These are phyloP conservation scores for Endothia cerciana DNA, from an alignment of 2,329 filamentous ascomycete genomes.

Conservation along the genomic window DNA sequence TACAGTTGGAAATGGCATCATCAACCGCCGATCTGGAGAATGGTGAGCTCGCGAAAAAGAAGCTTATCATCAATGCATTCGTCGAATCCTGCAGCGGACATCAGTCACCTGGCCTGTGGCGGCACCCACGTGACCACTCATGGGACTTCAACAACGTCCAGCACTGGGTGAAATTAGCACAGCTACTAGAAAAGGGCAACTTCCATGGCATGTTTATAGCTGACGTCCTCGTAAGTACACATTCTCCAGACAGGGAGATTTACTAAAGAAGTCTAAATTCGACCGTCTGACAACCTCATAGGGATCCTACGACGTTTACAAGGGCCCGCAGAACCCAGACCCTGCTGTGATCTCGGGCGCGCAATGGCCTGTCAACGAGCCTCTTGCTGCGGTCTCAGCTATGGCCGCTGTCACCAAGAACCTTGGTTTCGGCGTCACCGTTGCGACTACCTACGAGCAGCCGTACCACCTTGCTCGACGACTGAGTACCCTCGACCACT, in stretches of 20 bases:
- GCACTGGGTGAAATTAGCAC: slow-evolving; percentile 42
- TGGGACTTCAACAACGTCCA: slow-evolving; percentile 32
- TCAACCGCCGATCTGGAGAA: slow-evolving; percentile 1
- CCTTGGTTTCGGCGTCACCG: slow-evolving; percentile 71
- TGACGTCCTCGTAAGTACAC: slow-evolving; percentile 36
- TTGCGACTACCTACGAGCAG: slow-evolving; percentile 72
- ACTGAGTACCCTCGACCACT: slow-evolving; percentile 69
- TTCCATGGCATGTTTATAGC: slow-evolving; percentile 47
- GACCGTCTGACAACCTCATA: neutral
- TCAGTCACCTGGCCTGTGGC: slow-evolving; percentile 28
- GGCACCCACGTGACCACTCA: slow-evolving; percentile 30
- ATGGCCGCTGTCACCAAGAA: slow-evolving; percentile 72
- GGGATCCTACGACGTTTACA: slow-evolving; percentile 73
- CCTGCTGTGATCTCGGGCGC: slow-evolving; percentile 65
- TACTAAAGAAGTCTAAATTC: neutral
- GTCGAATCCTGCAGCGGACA: slow-evolving; percentile 34
- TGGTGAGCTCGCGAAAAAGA: slow-evolving; percentile 38
- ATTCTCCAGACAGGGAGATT: neutral
- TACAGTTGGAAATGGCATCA: slow-evolving; percentile 21
- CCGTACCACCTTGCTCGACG: slow-evolving; percentile 70
- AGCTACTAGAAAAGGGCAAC: slow-evolving; percentile 42
- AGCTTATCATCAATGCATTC: slow-evolving; percentile 48
- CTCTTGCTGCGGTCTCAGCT: slow-evolving; percentile 64
- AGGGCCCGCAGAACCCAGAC: slow-evolving; percentile 58
- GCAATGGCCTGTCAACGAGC: slow-evolving; percentile 74